Percentiles rank a stretch among this genome's conserved stretches.
Evolutionary conservation across 1,284 basidiomycete genomes (phyloP).

Genomic region (Leccinum pachyderme): DNA sequence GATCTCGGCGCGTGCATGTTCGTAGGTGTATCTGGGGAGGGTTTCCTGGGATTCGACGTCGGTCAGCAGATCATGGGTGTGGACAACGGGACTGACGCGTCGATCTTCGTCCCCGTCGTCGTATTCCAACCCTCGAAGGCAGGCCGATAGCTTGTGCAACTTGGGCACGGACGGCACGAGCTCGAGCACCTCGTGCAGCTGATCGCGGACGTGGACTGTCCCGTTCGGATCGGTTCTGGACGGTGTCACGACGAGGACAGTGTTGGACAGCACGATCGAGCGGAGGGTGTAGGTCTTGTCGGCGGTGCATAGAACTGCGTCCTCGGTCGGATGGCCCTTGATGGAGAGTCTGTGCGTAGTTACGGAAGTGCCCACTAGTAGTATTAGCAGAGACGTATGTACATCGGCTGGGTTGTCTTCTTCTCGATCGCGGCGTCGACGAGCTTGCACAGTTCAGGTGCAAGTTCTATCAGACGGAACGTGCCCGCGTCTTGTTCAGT

Average conservation of each 20-base stretch:
- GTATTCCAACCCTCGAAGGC: conserved; percentile 69
- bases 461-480: conserved; percentile 69
- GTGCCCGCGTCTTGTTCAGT: conserved; percentile 45
- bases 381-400: not conserved
- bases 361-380: no score
- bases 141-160: conserved; percentile 60
- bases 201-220: conserved; percentile 61
- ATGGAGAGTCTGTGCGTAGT: conserved; percentile 57
- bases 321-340: conserved; percentile 78
- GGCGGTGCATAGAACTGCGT: conserved; percentile 84
- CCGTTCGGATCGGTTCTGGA: conserved; percentile 39
- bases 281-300: conserved; percentile 79
- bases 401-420: conserved; percentile 23
- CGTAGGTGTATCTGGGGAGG: conserved; percentile 48
- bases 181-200: conserved; percentile 77
- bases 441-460: conserved; percentile 56
- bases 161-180: conserved; percentile 70
- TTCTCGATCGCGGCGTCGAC: conserved; percentile 44
- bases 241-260: conserved; percentile 70
- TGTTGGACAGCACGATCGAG: conserved; percentile 83
- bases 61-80: no score
- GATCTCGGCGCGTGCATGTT: conserved; percentile 59
- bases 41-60: conserved; percentile 10
- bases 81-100: conserved; percentile 26
- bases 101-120: conserved; percentile 55